Base-by-base conservation (phyloP, 441 rosid species). In the Adansonia madagascariensis region DNA sequence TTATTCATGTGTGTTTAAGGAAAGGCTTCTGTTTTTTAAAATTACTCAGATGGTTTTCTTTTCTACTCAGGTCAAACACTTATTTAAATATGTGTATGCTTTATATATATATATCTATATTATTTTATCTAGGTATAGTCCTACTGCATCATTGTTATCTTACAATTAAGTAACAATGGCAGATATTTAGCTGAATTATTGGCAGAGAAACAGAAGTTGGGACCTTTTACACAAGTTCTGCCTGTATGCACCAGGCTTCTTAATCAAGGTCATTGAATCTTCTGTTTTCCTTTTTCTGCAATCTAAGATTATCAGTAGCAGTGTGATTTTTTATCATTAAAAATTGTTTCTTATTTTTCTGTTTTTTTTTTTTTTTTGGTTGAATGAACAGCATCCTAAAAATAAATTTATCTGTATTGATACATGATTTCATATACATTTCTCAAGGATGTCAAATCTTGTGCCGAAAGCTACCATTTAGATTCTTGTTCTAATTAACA, bases 161-260 rank as follows among this genome's bases (percentile, higher is more conserved):
- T 41, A 39, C 64, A 39, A 6, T 41, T 20, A 56, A 57, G 61
- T 17, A 43, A 43, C 14, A 43, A 65, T 77, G 71, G 80, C 91
- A 91, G 96, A 77, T 90, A 89, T 82, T 79, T 89, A 87, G 86
- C 91, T 71, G 99, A 95, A 73, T 82, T 95, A 76, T 77, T 93
- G 77, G 92, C 88, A n/a, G 99, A 95, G 90, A 89, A 87, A 86
- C 93, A 92, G 77, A 93, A 88, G 80, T 75, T 93, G 85, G 92
- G 78, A 69, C 98, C 97, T 3, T 93, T 93, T 81, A 62, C 89
- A 77, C 99, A 89, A 79, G 86, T 92, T 69, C 80, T 95, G 74
- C 97, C 98, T 3, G 77, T 84, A 66, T 92, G 92, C 77, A 81
- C 86, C 83, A 82, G 98, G 86, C 98, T 95, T 71, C 84, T 95